These are phyloP conservation scores for Herpetospermum pedunculosum DNA, from an alignment of 306 rosid species.

Conservation along the genomic window DNA sequence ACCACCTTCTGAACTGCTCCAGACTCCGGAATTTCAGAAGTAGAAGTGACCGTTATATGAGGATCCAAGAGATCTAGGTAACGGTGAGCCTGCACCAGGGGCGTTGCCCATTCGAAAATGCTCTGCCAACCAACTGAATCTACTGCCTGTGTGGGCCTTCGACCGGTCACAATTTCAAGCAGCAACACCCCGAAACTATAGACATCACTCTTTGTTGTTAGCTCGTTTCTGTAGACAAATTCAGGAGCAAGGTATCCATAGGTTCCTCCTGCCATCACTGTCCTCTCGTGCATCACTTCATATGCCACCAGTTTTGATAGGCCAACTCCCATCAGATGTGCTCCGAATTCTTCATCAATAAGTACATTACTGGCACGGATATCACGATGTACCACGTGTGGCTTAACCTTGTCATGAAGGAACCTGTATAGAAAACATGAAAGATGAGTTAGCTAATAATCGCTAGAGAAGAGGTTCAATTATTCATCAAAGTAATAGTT, in stretches of 20 bases:
- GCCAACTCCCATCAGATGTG: conserved; percentile 91
- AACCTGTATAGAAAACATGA: conserved; percentile 34
- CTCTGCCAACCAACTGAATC: conserved; percentile 99
- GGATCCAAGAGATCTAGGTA: conserved; percentile 92
- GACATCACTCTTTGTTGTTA: conserved; percentile 89
- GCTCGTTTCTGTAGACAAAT: conserved; percentile 83
- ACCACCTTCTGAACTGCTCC: conserved; percentile 76
- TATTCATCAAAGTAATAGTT: background rate
- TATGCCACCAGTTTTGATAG: conserved; percentile 87
- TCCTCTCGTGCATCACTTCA: conserved; percentile 91
- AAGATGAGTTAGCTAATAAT: conserved; percentile 3
- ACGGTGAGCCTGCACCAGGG: conserved; percentile 83
- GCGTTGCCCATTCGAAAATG: conserved; percentile 95
- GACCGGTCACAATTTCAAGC: conserved; percentile 87
- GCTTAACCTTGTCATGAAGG: conserved; percentile 96
- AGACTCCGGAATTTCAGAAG: conserved; percentile 59
- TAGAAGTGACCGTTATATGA: conserved; percentile 44
- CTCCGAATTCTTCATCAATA: conserved; percentile 93
- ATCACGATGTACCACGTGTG: conserved; percentile 95
- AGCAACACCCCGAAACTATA: conserved; percentile 89
- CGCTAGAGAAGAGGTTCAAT: background rate
- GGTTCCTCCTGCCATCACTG: conserved; percentile 97
- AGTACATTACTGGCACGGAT: conserved; percentile 89
- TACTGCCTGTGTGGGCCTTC: conserved; percentile 93
- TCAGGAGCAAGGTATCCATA: conserved; percentile 95